Conservation (phyloP, 371 early-diverging fungal genomes). For the Mucor saturninus region DNA sequence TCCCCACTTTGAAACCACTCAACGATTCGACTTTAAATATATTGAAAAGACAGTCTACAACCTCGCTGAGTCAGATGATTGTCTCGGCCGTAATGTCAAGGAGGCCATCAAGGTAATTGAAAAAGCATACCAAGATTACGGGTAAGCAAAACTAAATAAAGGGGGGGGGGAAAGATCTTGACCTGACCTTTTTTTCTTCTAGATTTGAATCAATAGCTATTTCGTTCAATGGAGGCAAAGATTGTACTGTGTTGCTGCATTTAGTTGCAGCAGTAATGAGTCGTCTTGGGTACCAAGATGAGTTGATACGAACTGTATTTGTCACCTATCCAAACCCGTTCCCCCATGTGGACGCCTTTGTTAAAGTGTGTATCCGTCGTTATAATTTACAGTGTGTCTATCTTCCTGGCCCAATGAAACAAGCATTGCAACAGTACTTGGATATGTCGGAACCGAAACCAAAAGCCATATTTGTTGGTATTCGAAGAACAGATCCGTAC, state of each 20-base stretch:
- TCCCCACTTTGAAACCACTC: constrained; percentile 35
- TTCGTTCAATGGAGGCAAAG: constrained; percentile 97
- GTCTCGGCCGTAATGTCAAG: constrained; percentile 46
- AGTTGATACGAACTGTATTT: constrained; percentile 62
- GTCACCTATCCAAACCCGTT: constrained; percentile 81
- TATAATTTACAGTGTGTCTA: constrained; percentile 72
- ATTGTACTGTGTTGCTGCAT: constrained; percentile 93
- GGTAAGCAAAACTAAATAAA: constrained; percentile 47
- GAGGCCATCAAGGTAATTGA: constrained; percentile 70
- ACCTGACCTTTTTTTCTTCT: not conserved
- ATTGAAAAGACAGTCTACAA: constrained; percentile 50
- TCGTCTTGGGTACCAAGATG: constrained; percentile 28
- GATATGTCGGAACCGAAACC: constrained; percentile 56
- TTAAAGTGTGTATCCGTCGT: constrained; percentile 63
- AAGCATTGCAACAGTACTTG: constrained; percentile 74
- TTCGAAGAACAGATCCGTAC: constrained; percentile 91
- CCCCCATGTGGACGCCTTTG: constrained; percentile 88
- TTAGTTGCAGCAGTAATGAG: constrained; percentile 66
- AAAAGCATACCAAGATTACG: constrained; percentile 63
- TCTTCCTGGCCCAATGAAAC: constrained; percentile 81
- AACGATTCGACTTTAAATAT: constrained; percentile 45
- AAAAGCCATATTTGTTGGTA: constrained; percentile 89
- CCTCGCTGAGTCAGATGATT: constrained; percentile 40
- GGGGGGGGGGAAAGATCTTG: too few species aligned
- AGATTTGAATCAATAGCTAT: constrained; percentile 68